A percentile compares a stretch with the other conserved stretches of the same genome.
phyloP scores from a whole-genome alignment of 371 early-diverging fungal genomes.

The Mucor ambiguus region DNA sequence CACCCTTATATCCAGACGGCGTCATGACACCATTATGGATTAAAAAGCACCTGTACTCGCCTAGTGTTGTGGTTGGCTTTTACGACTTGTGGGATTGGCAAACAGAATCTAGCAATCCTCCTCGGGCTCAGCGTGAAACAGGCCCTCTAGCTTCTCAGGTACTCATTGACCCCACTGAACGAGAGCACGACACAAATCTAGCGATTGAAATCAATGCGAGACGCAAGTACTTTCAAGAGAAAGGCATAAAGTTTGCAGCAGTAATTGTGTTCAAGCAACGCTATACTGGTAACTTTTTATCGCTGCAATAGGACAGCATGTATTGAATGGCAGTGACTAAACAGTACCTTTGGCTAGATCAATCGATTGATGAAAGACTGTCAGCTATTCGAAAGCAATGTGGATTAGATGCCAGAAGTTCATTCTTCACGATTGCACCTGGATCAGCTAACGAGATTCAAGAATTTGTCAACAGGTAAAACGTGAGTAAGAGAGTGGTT shows the following conservation, averaged over 20 bases:
- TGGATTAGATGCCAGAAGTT: constrained; percentile 62
- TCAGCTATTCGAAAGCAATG: constrained; percentile 63
- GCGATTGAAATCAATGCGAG: constrained; percentile 69
- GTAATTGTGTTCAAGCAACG: constrained; percentile 43
- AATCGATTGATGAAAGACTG: constrained; percentile 67
- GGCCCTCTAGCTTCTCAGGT: constrained; percentile 62
- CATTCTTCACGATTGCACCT: constrained; percentile 67
- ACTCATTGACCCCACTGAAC: constrained; percentile 53
- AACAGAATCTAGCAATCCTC: constrained; percentile 20
- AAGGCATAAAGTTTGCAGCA: not conserved
- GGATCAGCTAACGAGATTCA: constrained; percentile 52
- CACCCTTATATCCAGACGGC: constrained; percentile 84
- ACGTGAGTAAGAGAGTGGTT: not conserved
- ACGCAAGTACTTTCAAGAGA: constrained; percentile 33
- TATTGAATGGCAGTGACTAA: not conserved
- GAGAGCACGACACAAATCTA: constrained; percentile 63
- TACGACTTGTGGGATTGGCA: constrained; percentile 66
- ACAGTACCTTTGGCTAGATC: constrained; percentile 32
- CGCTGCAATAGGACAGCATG: not conserved
- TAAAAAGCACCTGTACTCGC: constrained; percentile 63
- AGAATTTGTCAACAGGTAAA: constrained; percentile 73
- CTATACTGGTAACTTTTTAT: constrained; percentile 51
- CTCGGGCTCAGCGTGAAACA: constrained; percentile 42
- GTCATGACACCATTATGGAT: constrained; percentile 78
- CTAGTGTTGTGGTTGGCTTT: constrained; percentile 72